phyloP scores from a whole-genome alignment of 495 filamentous ascomycete species.

The Lasiosphaeria miniovina region DNA sequence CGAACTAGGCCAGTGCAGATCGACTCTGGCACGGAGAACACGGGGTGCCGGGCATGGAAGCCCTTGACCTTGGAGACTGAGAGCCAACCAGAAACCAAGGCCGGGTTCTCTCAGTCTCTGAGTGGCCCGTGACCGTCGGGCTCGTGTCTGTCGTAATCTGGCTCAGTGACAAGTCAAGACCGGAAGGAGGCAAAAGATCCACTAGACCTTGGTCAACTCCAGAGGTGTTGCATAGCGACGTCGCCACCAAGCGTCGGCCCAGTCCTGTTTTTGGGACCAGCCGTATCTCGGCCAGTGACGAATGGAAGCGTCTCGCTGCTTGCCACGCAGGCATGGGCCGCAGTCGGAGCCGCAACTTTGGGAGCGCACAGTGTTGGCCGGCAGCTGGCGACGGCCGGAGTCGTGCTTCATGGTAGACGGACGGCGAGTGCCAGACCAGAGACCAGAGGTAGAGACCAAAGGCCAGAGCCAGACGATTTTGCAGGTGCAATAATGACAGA shows the following conservation, averaged over 20 bases:
- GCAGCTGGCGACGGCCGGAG: too few relatives aligned
- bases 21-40: background rate
- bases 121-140: background rate
- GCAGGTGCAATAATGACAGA: background rate
- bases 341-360: background rate
- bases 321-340: background rate
- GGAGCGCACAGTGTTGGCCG: background rate
- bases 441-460: background rate
- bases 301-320: background rate
- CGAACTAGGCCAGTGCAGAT: constrained; percentile 1
- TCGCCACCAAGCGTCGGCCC: constrained; percentile 1
- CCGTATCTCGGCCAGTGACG: background rate
- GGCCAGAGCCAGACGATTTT: background rate
- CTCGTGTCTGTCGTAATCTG: background rate
- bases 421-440: background rate
- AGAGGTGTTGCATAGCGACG: background rate
- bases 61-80: background rate
- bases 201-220: background rate
- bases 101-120: background rate
- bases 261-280: background rate
- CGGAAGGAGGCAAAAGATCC: background rate
- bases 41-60: background rate
- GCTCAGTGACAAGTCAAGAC: background rate
- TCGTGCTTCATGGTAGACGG: background rate
- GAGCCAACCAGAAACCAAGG: background rate